Percentiles rank a stretch among this genome's conserved stretches.
phyloP scores from a whole-genome alignment of 345 rosid genomes.

The Brassica nigra region DNA sequence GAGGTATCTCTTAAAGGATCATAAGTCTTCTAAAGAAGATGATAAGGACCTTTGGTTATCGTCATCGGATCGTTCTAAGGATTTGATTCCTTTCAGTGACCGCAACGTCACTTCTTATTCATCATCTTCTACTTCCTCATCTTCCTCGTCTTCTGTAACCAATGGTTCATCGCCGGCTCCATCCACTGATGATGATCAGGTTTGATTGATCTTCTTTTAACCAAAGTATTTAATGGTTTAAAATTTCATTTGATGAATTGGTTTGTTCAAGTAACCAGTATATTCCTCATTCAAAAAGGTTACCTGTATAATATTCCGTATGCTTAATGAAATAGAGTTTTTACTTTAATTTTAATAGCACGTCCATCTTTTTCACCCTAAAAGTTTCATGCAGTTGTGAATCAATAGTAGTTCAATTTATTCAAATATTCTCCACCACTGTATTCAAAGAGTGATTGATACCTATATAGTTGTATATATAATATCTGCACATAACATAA shows the following conservation, averaged over 20 bases:
- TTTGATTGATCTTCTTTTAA: slow-evolving; percentile 26
- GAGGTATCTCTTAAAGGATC: slow-evolving; percentile 66
- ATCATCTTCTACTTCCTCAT: slow-evolving; percentile 28
- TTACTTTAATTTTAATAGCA: background rate
- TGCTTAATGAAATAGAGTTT: background rate
- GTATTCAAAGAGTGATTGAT: background rate
- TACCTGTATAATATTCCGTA: background rate
- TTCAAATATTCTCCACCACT: background rate
- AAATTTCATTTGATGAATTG: background rate
- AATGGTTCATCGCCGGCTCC: slow-evolving; percentile 51
- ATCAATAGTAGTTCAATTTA: background rate
- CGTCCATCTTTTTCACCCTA: background rate
- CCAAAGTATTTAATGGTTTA: background rate
- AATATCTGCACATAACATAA: slow-evolving; percentile 2
- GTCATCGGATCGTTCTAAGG: slow-evolving; percentile 45
- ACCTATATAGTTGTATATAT: background rate
- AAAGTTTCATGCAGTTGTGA: background rate
- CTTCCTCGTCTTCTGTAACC: slow-evolving; percentile 25
- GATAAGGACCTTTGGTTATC: slow-evolving; percentile 46
- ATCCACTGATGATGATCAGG: slow-evolving; percentile 61
- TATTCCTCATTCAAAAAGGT: background rate
- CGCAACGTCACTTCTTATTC: slow-evolving; percentile 45
- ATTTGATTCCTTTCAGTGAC: slow-evolving; percentile 31
- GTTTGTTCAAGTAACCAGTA: background rate
- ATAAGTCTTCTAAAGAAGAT: slow-evolving; percentile 36